Evolutionary conservation across 2,329 filamentous ascomycete species (phyloP), one percentile per base, ranked within the genome.

Genomic region (Aspergillus amoenus): DNA sequence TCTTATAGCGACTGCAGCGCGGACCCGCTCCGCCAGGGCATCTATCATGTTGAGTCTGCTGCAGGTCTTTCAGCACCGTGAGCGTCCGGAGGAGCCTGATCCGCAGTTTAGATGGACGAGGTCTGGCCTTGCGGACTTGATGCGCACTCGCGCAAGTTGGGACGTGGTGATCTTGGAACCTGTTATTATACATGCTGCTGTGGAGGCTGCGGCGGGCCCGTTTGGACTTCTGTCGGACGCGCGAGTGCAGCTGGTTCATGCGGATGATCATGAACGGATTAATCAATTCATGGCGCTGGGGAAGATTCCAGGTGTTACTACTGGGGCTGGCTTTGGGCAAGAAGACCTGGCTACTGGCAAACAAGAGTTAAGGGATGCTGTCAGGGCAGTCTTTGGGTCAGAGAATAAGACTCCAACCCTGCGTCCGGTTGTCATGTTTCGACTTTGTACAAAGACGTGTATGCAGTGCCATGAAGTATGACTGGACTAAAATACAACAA

Each of bases 211-310:
- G 4, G 49, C 39, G 5, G 58, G 55, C 5, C 17, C 52, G 22
- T 58, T 60, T 34, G 46, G 55, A 4, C 34, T 58, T 15, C 30
- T 55, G 34, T 47, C 45, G 3, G 55, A 60, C 32, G 46, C 58
- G 15, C 55, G 49, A 17, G 52, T 58, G 39, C 51, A 60, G 44
- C 34, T 60, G 27, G 52, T 58, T 12, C 42, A 57, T 40, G 46
- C 44, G 21, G 55, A 17, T 30, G 55, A 60, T 17, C 3, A 45
- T 30, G 34, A 13, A 27, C 5, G 2, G 18, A 47, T 60, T n/a
- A 4, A 39, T 6, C 4, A 37, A 30, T 58, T 44, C 7, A 24
- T 45, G 11, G 50, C 18, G 5, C 41, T 53, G 1, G 41, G 13
- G 3, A 8, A 37, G 12, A 15, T 13, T 5, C 11, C 41, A 3